Evolutionary conservation across 768 basidiomycete species (phyloP), one percentile per base, ranked within the genome.

Genomic region (Trametes villosa): DNA sequence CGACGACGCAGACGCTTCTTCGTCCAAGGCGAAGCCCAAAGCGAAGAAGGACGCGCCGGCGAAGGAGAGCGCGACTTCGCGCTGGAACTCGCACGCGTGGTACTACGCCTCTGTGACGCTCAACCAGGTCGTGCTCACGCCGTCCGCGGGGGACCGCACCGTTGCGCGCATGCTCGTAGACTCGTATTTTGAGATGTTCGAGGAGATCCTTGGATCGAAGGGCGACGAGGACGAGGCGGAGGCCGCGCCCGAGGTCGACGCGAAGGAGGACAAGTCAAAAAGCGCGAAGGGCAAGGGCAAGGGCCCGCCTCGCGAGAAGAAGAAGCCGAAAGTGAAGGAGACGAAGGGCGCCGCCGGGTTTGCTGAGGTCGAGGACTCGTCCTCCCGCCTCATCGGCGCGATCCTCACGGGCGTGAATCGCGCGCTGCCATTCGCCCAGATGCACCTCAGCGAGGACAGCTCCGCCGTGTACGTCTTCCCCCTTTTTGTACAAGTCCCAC

Each of bases 81-180:
- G 74, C 11, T 80, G 78, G 45, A 87, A 86, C 65, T 77, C 81
- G 15, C 95, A 98, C 73, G 89, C 88, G 0, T 83, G 88, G 50
- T 99, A 98, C 75, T 99, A 98, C 72, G 86, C 93, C 17, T 81
- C 90, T 6, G 94, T 97, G 69, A 97, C 97, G 0, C 87, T 98
- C 66, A 98, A 98, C 72, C 97, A 98, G 75, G 87, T 96, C 59
- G 85, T 94, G 40, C 79, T 98, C 30, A 78, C 79, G 11, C 71
- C 78, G 11, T 77, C 80, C 11, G 80, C 83, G 7, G 77, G 71
- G 18, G 95, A 97, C 66, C 79, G 83, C 9, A 85, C 85, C 0
- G 90, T 94, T 11, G 90, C 95, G 15, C 75, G 86, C 46, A 82
- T 85, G 61, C 79, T 98, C 61, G 86, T 98, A 20, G 89, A 94